Base-by-base conservation (phyloP, 768 basidiomycete genomes). In the Punctularia strigosozonata region DNA sequence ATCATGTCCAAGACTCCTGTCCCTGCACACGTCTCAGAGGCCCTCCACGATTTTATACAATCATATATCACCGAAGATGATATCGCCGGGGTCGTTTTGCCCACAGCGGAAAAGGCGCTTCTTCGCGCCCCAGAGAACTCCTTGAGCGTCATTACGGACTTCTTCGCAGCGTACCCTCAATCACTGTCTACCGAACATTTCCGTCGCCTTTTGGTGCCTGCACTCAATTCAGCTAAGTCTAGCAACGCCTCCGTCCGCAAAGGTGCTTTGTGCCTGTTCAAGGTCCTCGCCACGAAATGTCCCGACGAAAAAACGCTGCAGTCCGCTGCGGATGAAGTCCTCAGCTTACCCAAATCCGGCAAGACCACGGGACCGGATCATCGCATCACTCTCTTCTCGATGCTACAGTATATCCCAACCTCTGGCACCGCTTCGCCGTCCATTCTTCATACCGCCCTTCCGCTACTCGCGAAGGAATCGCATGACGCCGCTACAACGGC, bases 311-410 rank as follows among this genome's bases (percentile, higher is more conserved):
- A 62, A 4, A 63, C 69, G 18, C 49, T 65, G 7, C 61, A 65
- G 5, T 44, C 63, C 1, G 68, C 76, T 8, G 68, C 78, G 2
- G 63, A 63, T 6, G 88, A 94, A 45, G 56, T 90, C 4, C 61
- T 90, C 7, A 61, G 63, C n/a, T 66, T 89, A 1, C 84, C 89
- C 2, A 79, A 81, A 48, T 57, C 78, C 0, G 84, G 88, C 17
- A 99, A 95, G 64, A 86, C 90, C 1, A 62, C 79, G 1, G 88
- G 89, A 2, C 71, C 84, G 2, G 94, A 94, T 40, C 90, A 98
- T 54, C 77, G 92, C 14, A 56, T 77, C 4, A 66, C 81, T 0
- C 64, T 98, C 6, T 92, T 88, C 59, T 68, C 74, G 1, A 88
- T 98, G 78, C 66, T 90, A 2, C 59, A 67, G 2, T 52, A 52